Evolutionary conservation across 352 stramenopile species (phyloP), one percentile per base, ranked within the genome.

Genomic region (Globisporangium cystogenes): DNA sequence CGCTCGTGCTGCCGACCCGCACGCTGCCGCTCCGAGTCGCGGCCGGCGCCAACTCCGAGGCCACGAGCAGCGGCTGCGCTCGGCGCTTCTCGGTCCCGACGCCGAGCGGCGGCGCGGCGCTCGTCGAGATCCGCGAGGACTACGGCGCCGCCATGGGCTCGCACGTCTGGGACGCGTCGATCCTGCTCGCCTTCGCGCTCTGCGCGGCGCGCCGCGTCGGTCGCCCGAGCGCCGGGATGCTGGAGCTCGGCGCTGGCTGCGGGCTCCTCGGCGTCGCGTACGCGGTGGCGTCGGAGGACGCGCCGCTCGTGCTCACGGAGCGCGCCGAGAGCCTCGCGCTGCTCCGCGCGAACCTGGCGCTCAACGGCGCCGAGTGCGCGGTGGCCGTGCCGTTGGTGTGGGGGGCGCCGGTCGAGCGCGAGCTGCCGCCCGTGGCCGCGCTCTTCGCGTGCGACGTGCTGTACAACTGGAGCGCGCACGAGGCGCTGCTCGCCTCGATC

Each of bases 91-190:
- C 53, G 12, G 14, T 39, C 11, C 33, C 33, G 33, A 23, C 16
- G 59, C 40, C 29, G 15, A 36, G 10, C 20, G 29, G 14, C 16
- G 33, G 3, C 33, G 33, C 33, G 11, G 7, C 11, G 18, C 0
- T 53, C 10, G 14, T 75, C 5, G n/a, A 54, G n/a, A 65, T 87
- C 6, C 54, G 76, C 41, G 78, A 90, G 48, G 60, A 83, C 53
- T 87, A 90, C 36, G 78, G 78, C 12, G 65, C 83, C 24, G 57
- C 72, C 10, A 90, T 90, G 78, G 78, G 72, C 1, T 67, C 78
- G 1, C 74, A 87, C 46, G 54, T 87, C 18, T 90, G 78, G 78
- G 78, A 90, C 49, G 76, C 78, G 1, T 82, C 69, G 6, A 73
- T 90, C 29, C 60, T 76, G 40, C 60, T 90, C 15, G 65, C 66